phyloP scores from a whole-genome alignment of 2,329 filamentous ascomycete genomes.

The Neonectria hederae region DNA sequence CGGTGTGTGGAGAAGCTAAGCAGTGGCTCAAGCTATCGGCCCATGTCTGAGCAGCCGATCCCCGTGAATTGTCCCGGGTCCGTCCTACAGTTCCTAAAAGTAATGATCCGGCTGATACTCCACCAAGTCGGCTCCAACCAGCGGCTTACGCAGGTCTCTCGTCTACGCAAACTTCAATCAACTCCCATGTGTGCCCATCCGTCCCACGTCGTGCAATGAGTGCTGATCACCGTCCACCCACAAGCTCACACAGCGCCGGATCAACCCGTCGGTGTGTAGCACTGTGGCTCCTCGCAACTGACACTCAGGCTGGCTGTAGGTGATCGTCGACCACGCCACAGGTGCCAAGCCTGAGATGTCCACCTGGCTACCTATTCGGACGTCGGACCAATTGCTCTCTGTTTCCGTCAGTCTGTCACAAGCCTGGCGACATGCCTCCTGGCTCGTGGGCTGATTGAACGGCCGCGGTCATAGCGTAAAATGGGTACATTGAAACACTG shows the following conservation, averaged over 20 bases:
- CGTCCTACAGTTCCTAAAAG: no score
- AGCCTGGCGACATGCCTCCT: not conserved
- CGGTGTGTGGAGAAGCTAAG: slow-evolving; percentile 28
- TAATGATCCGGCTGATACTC: no score
- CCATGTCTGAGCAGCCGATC: slow-evolving; percentile 20
- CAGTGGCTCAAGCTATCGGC: slow-evolving; percentile 30
- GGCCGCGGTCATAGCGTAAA: slow-evolving; percentile 3
- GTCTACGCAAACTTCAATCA: not conserved
- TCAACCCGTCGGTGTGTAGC: slow-evolving; percentile 26
- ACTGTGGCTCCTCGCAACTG: slow-evolving; percentile 16
- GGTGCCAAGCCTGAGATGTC: slow-evolving; percentile 28
- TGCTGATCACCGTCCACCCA: not conserved
- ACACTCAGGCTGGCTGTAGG: slow-evolving; percentile 4
- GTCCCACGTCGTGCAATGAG: slow-evolving; percentile 1
- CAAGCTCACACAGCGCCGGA: slow-evolving; percentile 22
- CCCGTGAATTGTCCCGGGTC: not conserved
- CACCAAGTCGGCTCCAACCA: not conserved
- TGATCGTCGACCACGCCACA: slow-evolving; percentile 28
- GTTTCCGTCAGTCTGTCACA: not conserved
- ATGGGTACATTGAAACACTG: not conserved
- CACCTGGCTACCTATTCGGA: not conserved
- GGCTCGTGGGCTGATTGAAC: slow-evolving; percentile 2
- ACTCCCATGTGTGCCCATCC: not conserved
- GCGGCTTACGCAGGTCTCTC: not conserved
- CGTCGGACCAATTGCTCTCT: not conserved